phyloP scores from a whole-genome alignment of 1,284 basidiomycete species.

The Grifola frondosa region DNA sequence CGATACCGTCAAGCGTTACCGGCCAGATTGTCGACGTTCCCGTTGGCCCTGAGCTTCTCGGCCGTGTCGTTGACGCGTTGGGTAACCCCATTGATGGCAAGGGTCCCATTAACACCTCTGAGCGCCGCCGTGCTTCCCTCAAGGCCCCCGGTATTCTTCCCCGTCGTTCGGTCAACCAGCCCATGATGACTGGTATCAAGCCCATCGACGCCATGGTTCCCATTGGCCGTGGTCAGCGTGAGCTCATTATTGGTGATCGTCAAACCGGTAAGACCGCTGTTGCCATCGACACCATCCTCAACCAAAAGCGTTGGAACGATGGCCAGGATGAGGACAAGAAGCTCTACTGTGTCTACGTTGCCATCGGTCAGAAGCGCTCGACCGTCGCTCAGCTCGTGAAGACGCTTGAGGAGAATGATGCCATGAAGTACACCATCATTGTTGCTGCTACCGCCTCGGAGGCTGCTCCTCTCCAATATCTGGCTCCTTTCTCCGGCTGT shows the following conservation, averaged over 20 bases:
- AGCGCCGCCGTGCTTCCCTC: slow-evolving; percentile 94
- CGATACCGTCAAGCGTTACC: slow-evolving; percentile 99
- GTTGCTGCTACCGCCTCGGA: slow-evolving; percentile 99
- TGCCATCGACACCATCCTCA: slow-evolving; percentile 99
- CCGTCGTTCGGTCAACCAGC: slow-evolving; percentile 99
- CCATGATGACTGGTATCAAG: slow-evolving; percentile 99
- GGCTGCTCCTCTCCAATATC: slow-evolving; percentile 98
- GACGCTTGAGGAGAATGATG: slow-evolving; percentile 99
- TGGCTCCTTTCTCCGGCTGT: slow-evolving; percentile 99
- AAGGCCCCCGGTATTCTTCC: slow-evolving; percentile 99
- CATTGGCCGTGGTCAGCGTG: slow-evolving; percentile 99
- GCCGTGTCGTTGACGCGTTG: slow-evolving; percentile 98
- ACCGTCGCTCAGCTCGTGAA: slow-evolving; percentile 99
- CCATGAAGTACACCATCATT: slow-evolving; percentile 99
- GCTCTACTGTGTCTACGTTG: slow-evolving; percentile 99
- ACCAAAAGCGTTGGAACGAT: slow-evolving; percentile 99
- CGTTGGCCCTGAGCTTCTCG: slow-evolving; percentile 93
- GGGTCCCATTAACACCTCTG: slow-evolving; percentile 91
- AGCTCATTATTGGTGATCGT: slow-evolving; percentile 99
- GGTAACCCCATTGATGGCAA: slow-evolving; percentile 99
- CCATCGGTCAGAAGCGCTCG: slow-evolving; percentile 98
- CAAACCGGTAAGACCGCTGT: slow-evolving; percentile 99
- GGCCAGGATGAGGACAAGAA: slow-evolving; percentile 95
- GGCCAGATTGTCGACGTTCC: slow-evolving; percentile 99
- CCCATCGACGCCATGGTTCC: slow-evolving; percentile 99